Conservation (phyloP, 2,329 filamentous ascomycete species). For the Celoporthe dispersa region DNA sequence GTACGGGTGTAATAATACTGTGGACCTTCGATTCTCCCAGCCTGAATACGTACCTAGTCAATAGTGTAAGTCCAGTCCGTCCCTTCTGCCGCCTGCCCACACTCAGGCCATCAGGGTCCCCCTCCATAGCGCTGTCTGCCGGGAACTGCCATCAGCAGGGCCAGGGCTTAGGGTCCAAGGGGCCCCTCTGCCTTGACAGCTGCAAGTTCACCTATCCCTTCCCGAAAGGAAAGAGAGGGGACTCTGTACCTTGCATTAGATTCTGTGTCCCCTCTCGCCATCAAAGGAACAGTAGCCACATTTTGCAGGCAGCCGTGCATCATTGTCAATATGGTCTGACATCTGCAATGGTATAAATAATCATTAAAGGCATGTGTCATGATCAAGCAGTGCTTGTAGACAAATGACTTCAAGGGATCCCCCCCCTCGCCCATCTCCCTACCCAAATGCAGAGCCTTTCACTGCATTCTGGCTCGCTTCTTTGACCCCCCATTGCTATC, state of each 20-base stretch:
- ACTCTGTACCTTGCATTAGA: conserved; percentile 28
- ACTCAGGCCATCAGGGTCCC: not conserved
- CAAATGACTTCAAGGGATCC: not conserved
- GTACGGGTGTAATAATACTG: not conserved
- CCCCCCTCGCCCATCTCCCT: not conserved
- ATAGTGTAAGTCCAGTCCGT: not conserved
- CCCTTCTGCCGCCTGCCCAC: not conserved
- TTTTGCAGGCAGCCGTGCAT: not conserved
- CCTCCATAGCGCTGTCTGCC: not conserved
- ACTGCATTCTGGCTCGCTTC: not conserved
- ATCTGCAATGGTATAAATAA: not conserved
- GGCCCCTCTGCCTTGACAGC: conserved; percentile 20
- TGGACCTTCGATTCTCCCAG: not conserved
- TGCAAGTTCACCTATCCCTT: conserved; percentile 23
- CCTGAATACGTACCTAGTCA: not conserved
- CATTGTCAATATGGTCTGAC: not conserved
- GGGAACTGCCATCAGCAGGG: conserved; percentile 13
- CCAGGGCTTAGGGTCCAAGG: not conserved
- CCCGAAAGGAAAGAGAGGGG: conserved; percentile 21
- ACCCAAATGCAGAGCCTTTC: not conserved
- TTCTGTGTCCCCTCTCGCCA: conserved; percentile 17
- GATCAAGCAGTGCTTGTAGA: not conserved
- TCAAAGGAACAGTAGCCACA: not conserved
- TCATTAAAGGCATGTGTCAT: not conserved
- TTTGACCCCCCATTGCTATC: not conserved